Evolutionary conservation across 257 asterid genomes (phyloP).

Genomic region (Lavandula angustifolia): DNA sequence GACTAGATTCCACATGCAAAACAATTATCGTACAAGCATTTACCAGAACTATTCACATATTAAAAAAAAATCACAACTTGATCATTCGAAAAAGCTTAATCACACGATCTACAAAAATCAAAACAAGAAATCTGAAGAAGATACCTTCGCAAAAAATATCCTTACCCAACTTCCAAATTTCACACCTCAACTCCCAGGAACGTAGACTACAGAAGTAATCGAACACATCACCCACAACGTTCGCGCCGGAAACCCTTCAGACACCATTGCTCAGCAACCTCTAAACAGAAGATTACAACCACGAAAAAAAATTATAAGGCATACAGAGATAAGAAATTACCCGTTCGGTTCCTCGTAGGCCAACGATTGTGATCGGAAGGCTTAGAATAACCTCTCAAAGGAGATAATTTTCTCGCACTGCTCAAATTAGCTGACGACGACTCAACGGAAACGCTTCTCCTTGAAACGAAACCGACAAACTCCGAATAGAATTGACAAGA

Average conservation of each 20-base stretch:
- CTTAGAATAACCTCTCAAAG: constrained; percentile 61
- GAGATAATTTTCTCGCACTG: constrained; percentile 68
- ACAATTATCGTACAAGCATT: neutral
- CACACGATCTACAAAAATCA: constrained; percentile 11
- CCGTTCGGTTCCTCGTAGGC: constrained; percentile 74
- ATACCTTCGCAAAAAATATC: constrained; percentile 37
- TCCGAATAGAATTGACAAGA: constrained; percentile 77
- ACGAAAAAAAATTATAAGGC: no score
- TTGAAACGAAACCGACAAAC: constrained; percentile 91
- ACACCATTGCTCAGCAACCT: no score
- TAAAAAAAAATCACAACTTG: constrained; percentile 24
- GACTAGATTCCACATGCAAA: neutral
- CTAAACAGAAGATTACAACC: no score
- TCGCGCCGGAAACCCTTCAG: no score
- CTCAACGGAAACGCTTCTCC: constrained; percentile 85
- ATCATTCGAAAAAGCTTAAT: constrained; percentile 3
- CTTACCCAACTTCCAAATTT: no score
- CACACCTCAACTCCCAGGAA: no score
- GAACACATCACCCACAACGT: no score
- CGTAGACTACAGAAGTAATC: no score
- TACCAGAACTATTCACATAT: neutral
- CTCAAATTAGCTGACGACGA: constrained; percentile 67
- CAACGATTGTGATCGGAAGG: constrained; percentile 80
- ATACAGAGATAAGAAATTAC: constrained; percentile 57
- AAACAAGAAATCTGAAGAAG: neutral